These are phyloP conservation scores for Ulmus americana DNA, from an alignment of 331 rosid genomes.

Conservation along the genomic window DNA sequence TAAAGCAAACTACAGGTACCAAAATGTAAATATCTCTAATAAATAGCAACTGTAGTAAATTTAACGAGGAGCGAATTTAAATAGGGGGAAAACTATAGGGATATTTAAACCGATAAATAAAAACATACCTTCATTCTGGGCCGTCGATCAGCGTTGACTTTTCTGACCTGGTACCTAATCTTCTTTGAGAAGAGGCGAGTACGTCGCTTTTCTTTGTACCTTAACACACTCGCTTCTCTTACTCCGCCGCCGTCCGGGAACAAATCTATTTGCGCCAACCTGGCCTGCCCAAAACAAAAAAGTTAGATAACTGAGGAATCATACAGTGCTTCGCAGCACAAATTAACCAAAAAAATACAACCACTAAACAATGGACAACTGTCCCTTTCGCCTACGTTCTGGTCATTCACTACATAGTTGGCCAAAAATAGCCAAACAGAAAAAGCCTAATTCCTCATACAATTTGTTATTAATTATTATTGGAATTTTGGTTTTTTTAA, in stretches of 20 bases:
- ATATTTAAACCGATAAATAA: no score
- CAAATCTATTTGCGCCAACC: conserved; percentile 68
- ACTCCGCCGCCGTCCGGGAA: conserved; percentile 58
- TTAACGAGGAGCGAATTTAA: no score
- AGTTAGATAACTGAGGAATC: not conserved
- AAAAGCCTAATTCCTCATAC: conserved; percentile 1
- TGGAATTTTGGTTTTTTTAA: no score
- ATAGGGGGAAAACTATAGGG: no score
- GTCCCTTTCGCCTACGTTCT: not conserved
- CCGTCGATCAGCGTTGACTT: conserved; percentile 88
- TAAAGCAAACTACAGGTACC: no score
- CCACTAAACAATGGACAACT: not conserved
- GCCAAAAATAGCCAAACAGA: not conserved
- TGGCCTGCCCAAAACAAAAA: conserved; percentile 42
- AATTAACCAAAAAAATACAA: no score
- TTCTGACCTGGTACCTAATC: conserved; percentile 86
- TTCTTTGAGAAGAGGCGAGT: conserved; percentile 77
- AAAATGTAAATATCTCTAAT: no score
- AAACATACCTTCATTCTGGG: conserved; percentile 85
- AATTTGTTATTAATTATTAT: no score
- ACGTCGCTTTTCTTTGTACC: conserved; percentile 83
- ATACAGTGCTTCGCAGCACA: conserved; percentile 19
- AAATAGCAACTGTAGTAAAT: no score
- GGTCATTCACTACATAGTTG: not conserved
- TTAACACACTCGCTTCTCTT: conserved; percentile 85